These are phyloP conservation scores for Aechmea fasciata DNA, from an alignment of 176 grass and related monocot genomes.

Conservation along the genomic window DNA sequence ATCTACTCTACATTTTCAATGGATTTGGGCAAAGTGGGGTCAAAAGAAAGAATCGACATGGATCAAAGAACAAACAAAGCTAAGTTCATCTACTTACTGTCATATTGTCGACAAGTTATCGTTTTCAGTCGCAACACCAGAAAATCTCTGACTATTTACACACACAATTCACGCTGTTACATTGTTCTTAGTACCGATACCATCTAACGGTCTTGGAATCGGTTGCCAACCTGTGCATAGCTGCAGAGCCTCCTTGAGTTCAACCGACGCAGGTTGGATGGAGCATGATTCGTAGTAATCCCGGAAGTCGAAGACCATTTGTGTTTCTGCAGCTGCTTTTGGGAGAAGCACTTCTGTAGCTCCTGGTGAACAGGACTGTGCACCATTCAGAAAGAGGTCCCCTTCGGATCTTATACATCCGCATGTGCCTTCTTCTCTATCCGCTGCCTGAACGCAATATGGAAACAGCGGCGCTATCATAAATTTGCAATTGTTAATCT, in stretches of 20 bases:
- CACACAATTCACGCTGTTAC: not conserved
- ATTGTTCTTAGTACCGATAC: not conserved
- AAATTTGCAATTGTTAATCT: no score
- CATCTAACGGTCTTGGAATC: slow-evolving; percentile 28
- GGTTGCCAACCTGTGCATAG: slow-evolving; percentile 50
- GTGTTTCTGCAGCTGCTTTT: not conserved
- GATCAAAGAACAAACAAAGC: no score
- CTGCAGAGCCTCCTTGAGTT: slow-evolving; percentile 46
- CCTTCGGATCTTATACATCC: slow-evolving; percentile 54
- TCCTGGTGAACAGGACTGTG: not conserved
- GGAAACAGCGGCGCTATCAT: no score
- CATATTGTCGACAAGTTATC: no score
- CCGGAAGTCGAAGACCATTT: slow-evolving; percentile 32
- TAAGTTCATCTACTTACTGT: no score
- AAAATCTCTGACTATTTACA: not conserved
- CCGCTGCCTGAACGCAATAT: slow-evolving; percentile 35
- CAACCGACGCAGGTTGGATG: slow-evolving; percentile 43
- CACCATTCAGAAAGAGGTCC: slow-evolving; percentile 61
- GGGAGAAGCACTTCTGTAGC: not conserved
- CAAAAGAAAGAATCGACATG: no score
- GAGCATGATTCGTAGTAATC: slow-evolving; percentile 40
- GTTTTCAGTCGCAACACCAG: no score
- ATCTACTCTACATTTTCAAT: no score
- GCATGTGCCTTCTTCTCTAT: slow-evolving; percentile 33
- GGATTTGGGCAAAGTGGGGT: no score